Evolutionary conservation across 306 rosid genomes (phyloP).

Genomic region (Styphnolobium japonicum): DNA sequence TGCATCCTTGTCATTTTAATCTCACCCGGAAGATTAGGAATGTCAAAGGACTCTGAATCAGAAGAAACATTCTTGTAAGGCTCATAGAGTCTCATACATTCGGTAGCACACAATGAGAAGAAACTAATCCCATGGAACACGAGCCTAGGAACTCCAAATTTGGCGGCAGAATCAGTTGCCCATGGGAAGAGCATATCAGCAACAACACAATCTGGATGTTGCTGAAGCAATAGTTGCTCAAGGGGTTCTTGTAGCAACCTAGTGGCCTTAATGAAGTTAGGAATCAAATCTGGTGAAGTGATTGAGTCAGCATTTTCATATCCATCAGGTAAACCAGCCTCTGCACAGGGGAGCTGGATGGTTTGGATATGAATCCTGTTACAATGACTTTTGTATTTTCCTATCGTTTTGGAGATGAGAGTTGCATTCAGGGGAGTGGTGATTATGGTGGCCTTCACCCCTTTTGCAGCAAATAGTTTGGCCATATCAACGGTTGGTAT

Average conservation of each 20-base stretch:
- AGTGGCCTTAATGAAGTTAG: constrained; percentile 9
- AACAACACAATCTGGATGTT: constrained; percentile 19
- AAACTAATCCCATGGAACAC: background rate
- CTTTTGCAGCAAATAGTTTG: constrained; percentile 32
- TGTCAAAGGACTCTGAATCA: background rate
- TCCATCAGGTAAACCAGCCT: constrained; percentile 41
- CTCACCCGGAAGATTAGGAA: background rate
- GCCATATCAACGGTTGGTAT: constrained; percentile 42
- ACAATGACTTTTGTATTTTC: background rate
- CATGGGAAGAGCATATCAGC: background rate
- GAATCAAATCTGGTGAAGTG: background rate
- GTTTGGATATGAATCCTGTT: background rate
- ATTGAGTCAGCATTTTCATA: constrained; percentile 19
- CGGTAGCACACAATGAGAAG: background rate
- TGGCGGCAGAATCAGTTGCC: background rate
- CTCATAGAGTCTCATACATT: background rate
- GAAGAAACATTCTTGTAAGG: background rate
- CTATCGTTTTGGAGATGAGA: constrained; percentile 6
- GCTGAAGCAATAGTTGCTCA: background rate
- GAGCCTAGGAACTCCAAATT: background rate
- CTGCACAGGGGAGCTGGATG: constrained; percentile 12
- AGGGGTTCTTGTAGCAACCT: constrained; percentile 25
- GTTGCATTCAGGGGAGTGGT: constrained; percentile 29
- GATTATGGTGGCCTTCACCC: constrained; percentile 29
- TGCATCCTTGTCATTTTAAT: background rate